These are phyloP conservation scores for Eucalyptus marginata DNA, from an alignment of 345 rosid species.

Conservation along the genomic window DNA sequence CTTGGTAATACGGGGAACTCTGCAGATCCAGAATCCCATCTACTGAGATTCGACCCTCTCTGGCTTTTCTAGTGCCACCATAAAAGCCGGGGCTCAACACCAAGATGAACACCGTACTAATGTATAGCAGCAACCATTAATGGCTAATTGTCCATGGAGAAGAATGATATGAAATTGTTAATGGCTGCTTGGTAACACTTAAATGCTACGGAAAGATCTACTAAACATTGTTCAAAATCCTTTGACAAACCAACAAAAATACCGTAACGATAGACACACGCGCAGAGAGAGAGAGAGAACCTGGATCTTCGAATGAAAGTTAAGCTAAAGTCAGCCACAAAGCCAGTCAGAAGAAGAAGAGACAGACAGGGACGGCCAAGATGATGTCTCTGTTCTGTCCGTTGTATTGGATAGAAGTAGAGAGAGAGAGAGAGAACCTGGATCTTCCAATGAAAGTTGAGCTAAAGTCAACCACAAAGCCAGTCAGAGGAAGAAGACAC, in stretches of 20 bases:
- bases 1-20: background rate
- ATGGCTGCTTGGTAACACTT: background rate
- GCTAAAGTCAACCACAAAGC: too few relatives aligned
- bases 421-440: too few relatives aligned
- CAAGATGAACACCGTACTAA: background rate
- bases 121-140: background rate
- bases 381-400: background rate
- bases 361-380: background rate
- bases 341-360: background rate
- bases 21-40: background rate
- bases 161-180: background rate
- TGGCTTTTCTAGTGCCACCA: background rate
- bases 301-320: background rate
- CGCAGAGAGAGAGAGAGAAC: background rate
- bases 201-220: background rate
- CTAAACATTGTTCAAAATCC: background rate
- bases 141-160: background rate
- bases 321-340: background rate
- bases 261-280: background rate
- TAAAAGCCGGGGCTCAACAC: background rate
- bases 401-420: background rate
- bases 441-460: too few relatives aligned
- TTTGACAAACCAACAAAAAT: background rate
- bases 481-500: too few relatives aligned
- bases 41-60: background rate